A percentile compares a stretch with the other conserved stretches of the same genome.
These are phyloP conservation scores for Saprolegnia diclina DNA, from an alignment of 352 stramenopile genomes.

Conservation along the genomic window DNA sequence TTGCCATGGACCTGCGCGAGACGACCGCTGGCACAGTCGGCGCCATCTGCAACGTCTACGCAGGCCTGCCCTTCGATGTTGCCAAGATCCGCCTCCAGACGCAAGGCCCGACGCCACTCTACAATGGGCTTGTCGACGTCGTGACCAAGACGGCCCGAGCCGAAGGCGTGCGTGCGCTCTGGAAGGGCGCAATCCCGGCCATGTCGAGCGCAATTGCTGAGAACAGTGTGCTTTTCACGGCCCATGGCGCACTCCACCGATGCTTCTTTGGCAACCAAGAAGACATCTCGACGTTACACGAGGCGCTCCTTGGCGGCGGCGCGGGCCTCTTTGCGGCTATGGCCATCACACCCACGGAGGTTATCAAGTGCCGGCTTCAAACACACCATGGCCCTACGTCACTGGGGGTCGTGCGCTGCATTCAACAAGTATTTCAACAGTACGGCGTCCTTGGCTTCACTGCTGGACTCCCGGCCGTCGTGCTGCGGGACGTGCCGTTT, in stretches of 20 bases:
- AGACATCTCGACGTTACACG: constrained; percentile 66
- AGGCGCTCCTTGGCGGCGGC: constrained; percentile 73
- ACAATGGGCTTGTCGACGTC: constrained; percentile 54
- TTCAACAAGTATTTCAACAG: constrained; percentile 53
- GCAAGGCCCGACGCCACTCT: constrained; percentile 48
- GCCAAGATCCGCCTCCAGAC: constrained; percentile 83
- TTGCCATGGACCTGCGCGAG: constrained; percentile 54
- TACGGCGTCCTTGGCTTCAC: constrained; percentile 63
- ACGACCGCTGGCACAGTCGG: constrained; percentile 63
- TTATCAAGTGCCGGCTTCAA: constrained; percentile 82
- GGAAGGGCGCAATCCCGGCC: constrained; percentile 80
- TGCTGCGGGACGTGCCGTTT: constrained; percentile 85
- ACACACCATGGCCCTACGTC: constrained; percentile 66
- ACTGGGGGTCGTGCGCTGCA: constrained; percentile 56
- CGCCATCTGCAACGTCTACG: constrained; percentile 78
- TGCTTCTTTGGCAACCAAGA: constrained; percentile 52
- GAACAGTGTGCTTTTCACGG: constrained; percentile 86
- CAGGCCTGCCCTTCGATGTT: constrained; percentile 78
- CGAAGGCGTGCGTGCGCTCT: constrained; percentile 64
- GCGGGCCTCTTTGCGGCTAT: constrained; percentile 79
- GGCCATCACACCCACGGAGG: constrained; percentile 76
- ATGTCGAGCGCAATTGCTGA: constrained; percentile 84
- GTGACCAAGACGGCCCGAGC: constrained; percentile 64
- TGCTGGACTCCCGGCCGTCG: constrained; percentile 65
- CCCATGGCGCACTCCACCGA: constrained; percentile 71